Base-by-base conservation (phyloP, 2,329 filamentous ascomycete species). In the Cladosporium colombiae region DNA sequence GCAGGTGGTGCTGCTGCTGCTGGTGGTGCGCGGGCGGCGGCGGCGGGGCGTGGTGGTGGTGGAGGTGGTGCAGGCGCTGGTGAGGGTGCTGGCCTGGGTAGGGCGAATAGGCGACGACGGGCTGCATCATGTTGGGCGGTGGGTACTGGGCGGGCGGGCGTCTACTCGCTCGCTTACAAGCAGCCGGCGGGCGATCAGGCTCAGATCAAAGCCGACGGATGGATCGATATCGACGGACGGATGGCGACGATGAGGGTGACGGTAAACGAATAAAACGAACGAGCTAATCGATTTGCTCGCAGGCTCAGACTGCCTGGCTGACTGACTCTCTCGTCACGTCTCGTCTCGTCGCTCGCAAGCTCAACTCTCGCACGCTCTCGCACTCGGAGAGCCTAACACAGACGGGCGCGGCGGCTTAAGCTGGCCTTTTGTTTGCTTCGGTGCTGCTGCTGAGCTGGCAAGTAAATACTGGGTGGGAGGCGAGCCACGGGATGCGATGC, bases 31-130 rank as follows among this genome's bases (percentile, higher is more conserved):
- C 29, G 25, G n/a, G n/a, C 53, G 31, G 33, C 55, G 55, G 55
- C 29, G 33, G 55, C 60, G 70, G 69, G 67, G 71, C 76, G 77
- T 73, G 72, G 72, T 69, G 70, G 44, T 74, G 72, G 72, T 74
- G 59, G 31, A 25, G 71, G 66, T 72, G 66, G 35, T 67, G 55
- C 18, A 23, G 37, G 57, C 50, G 63, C 40, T 56, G 62, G 44
- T 64, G 67, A 65, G 60, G 65, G 53, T 65, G 65, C 37, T 65
- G 66, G 62, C 67, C 61, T 64, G 65, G 35, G 49, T 58, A 65
- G 49, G 49, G 27, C 53, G 57, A 27, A 33, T 49, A 69, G 29
- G 71, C 67, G 50, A 69, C 70, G 67, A 72, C 68, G 60, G 68
- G 72, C 64, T 71, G 74, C 65, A 68, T 70, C 60, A 71, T 69